Conservation (phyloP, 352 stramenopile species). For the Pythium scleroteichum region DNA sequence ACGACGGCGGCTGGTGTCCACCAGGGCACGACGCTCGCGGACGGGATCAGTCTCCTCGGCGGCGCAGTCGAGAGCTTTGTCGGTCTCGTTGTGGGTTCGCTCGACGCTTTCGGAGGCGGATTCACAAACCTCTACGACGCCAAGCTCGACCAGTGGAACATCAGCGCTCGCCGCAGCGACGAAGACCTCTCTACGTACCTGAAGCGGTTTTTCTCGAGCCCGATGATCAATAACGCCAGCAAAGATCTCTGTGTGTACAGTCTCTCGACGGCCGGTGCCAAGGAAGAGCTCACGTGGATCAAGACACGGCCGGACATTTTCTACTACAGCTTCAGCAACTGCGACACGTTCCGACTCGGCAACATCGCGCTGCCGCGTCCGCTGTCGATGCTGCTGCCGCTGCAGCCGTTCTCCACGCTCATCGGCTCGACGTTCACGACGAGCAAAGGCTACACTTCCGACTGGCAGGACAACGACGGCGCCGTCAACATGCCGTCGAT, state of each 20-base stretch:
- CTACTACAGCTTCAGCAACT: conserved; percentile 41
- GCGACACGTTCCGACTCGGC: conserved; percentile 30
- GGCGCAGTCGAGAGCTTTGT: conserved; percentile 25
- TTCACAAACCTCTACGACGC: conserved; percentile 24
- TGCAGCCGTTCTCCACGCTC: conserved; percentile 27
- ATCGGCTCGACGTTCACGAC: conserved; percentile 24
- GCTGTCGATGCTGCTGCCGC: conserved; percentile 25
- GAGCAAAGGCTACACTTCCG: conserved; percentile 23
- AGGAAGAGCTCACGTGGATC: conserved; percentile 37
- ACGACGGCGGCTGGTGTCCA: conserved; percentile 30
- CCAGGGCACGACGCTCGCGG: conserved; percentile 31
- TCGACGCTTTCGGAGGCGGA: conserved; percentile 21
- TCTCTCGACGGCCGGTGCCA: conserved; percentile 28
- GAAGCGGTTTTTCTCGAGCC: conserved; percentile 28
- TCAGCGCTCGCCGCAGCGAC: conserved; percentile 9
- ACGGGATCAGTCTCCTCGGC: conserved; percentile 21
- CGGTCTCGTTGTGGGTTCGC: conserved; percentile 5
- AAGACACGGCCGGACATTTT: conserved; percentile 33
- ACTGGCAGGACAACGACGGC: conserved; percentile 37
- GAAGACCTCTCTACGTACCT: conserved; percentile 32
- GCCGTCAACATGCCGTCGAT: conserved; percentile 32
- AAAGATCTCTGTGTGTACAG: conserved; percentile 35
- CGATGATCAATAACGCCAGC: conserved; percentile 14
- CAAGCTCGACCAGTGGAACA: conserved; percentile 39
- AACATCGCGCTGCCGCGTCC: conserved; percentile 24